phyloP scores from a whole-genome alignment of 1,284 basidiomycete genomes.

The Trichosporon asahii region DNA sequence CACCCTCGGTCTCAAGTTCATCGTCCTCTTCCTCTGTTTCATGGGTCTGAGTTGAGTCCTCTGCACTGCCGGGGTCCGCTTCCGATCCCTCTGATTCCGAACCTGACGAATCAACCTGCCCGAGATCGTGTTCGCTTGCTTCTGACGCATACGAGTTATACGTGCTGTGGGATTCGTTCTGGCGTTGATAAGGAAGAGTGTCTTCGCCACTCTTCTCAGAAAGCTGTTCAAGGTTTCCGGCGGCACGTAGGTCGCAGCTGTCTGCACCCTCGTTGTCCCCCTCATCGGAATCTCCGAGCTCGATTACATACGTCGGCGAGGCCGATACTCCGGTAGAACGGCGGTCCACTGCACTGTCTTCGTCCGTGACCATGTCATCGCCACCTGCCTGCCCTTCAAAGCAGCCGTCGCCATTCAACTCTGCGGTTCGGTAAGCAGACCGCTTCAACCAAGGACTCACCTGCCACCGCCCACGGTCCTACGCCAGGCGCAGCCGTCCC shows the following conservation, averaged over 20 bases:
- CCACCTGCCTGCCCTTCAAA: not conserved
- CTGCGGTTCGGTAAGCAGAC: not conserved
- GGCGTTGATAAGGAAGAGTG: not conserved
- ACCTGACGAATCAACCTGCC: too few relatives aligned
- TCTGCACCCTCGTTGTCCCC: not conserved
- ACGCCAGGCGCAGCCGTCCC: too few relatives aligned
- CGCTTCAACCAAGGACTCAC: not conserved
- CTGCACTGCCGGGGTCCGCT: not conserved
- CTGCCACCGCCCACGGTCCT: too few relatives aligned
- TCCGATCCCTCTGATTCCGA: not conserved
- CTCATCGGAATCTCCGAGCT: not conserved
- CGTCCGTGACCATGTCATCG: not conserved
- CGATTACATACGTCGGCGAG: not conserved
- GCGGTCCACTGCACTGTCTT: not conserved
- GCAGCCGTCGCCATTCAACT: not conserved
- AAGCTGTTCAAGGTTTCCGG: too few relatives aligned
- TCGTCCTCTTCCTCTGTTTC: conserved; percentile 13
- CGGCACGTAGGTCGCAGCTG: too few relatives aligned
- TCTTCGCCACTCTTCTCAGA: too few relatives aligned
- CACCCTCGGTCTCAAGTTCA: not conserved
- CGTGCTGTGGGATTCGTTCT: not conserved
- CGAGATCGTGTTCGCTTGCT: not conserved
- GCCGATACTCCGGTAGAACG: not conserved
- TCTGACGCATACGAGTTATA: too few relatives aligned
- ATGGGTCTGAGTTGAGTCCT: conserved; percentile 9